Base-by-base conservation (phyloP, 2,329 filamentous ascomycete genomes). In the Colletotrichum ledebouriae region DNA sequence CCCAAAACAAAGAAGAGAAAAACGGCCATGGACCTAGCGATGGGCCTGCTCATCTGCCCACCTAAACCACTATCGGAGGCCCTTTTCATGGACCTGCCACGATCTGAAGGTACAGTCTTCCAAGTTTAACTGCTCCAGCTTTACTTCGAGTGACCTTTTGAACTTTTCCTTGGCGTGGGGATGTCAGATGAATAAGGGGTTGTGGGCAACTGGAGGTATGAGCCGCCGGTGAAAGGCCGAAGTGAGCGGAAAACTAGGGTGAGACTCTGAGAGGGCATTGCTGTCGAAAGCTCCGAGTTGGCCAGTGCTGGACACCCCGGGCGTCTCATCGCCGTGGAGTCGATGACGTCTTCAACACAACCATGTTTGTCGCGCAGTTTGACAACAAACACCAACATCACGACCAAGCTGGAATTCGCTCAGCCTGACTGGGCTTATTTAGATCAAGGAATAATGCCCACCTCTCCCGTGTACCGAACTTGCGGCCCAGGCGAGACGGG, bases 151-250 rank as follows among this genome's bases (percentile, higher is more conserved):
- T 46, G 47, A 56, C 17, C 17, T 17, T 56, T 49, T n/a, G n/a
- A 2, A 55, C 34, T 22, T 56, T 49, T 65, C 53, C 65, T 55
- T 65, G 65, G 55, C 61, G 65, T 65, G 65, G 65, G 65, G 65
- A 64, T 68, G 56, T 59, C 60, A 55, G 55, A 67, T 62, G 59
- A 63, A 64, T 41, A 66, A 55, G 61, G 60, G 47, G 29, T 34
- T 58, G 41, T 57, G 42, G 50, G 49, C 63, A 49, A 22, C 29
- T 66, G 63, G 33, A 61, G 41, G 53, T 25, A n/a, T 59, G 49
- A 50, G 41, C 61, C 55, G 55, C 66, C 66, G 56, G 66, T 50
- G 42, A 69, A 69, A 56, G 61, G 56, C 66, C 66, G 66, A 69
- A 60, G 61, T 20, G 22, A 69, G 62, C 17, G 17, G 2, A 17